These are phyloP conservation scores for Sideroxylon spinosum DNA, from an alignment of 179 eudicot species.

Conservation along the genomic window DNA sequence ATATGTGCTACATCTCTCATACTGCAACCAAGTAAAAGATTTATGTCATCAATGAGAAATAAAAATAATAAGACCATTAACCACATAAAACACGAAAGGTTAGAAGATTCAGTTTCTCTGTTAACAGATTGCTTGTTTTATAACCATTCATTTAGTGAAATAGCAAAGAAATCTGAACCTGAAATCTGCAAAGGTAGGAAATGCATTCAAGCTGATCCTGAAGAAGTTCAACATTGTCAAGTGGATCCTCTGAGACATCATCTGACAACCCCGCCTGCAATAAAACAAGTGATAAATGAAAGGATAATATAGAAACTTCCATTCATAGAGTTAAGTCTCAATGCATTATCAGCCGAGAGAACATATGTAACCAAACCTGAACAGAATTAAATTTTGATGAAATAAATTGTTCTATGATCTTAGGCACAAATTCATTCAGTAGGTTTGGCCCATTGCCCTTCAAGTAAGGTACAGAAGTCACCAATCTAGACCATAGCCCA, in stretches of 20 bases:
- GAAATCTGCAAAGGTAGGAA: slow-evolving; percentile 85
- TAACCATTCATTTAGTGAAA: neutral
- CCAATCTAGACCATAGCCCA: slow-evolving; percentile 96
- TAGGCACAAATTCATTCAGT: slow-evolving; percentile 91
- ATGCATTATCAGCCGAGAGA: neutral
- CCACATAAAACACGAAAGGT: neutral
- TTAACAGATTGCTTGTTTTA: slow-evolving; percentile 5
- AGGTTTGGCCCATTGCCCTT: slow-evolving; percentile 80
- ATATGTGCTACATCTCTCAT: slow-evolving; percentile 24
- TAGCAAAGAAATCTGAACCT: slow-evolving; percentile 39
- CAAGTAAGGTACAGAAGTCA: slow-evolving; percentile 87
- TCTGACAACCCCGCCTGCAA: slow-evolving; percentile 66
- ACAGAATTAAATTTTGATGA: slow-evolving; percentile 90
- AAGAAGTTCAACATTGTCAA: slow-evolving; percentile 90
- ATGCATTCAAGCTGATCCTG: slow-evolving; percentile 95
- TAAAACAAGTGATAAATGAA: slow-evolving; percentile 12
- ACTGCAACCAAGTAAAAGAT: slow-evolving; percentile 19
- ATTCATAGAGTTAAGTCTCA: neutral
- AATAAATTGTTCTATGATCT: slow-evolving; percentile 87
- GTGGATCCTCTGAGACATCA: slow-evolving; percentile 87
- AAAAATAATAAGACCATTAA: slow-evolving; percentile 10
- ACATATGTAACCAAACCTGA: slow-evolving; percentile 45
- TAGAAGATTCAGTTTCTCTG: slow-evolving; percentile 3
- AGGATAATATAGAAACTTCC: neutral
- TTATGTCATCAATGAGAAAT: slow-evolving; percentile 11